These are phyloP conservation scores for Parascedosporium putredinis DNA, from an alignment of 2,329 filamentous ascomycete species.

Conservation along the genomic window DNA sequence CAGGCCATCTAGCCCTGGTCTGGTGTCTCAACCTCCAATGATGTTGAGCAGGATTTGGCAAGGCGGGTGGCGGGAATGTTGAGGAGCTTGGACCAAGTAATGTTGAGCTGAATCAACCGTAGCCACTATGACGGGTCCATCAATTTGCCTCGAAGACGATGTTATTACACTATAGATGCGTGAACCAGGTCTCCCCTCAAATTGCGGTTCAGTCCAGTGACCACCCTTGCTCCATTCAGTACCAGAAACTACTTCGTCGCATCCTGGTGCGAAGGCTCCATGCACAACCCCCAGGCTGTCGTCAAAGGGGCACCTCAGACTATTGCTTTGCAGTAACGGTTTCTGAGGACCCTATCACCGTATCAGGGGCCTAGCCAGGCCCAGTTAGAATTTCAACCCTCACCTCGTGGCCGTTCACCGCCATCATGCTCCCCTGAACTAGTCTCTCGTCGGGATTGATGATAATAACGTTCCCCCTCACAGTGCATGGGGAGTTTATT, in stretches of 20 bases:
- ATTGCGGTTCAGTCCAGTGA: background rate
- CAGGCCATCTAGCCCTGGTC: too few relatives aligned
- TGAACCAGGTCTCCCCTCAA: background rate
- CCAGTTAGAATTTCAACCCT: background rate
- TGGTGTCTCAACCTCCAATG: background rate
- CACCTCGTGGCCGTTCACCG: background rate
- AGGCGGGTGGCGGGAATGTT: constrained; percentile 5
- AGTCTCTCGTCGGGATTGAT: too few relatives aligned
- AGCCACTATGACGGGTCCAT: background rate
- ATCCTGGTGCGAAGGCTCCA: background rate
- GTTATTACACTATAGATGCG: too few relatives aligned
- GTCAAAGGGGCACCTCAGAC: too few relatives aligned
- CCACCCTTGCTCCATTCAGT: background rate
- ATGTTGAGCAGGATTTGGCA: background rate
- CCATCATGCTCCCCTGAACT: too few relatives aligned
- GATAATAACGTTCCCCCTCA: too few relatives aligned
- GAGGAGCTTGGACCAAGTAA: constrained; percentile 8
- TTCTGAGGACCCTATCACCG: too few relatives aligned
- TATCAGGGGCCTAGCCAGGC: too few relatives aligned
- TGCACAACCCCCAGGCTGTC: too few relatives aligned
- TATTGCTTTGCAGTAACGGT: too few relatives aligned
- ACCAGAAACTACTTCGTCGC: background rate
- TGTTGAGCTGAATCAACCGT: constrained; percentile 3
- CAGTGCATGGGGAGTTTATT: too few relatives aligned
- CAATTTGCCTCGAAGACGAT: too few relatives aligned